Evolutionary conservation across 176 grass and related monocot species (phyloP), one percentile per base, ranked within the genome.

Genomic region (Carex kokanica): DNA sequence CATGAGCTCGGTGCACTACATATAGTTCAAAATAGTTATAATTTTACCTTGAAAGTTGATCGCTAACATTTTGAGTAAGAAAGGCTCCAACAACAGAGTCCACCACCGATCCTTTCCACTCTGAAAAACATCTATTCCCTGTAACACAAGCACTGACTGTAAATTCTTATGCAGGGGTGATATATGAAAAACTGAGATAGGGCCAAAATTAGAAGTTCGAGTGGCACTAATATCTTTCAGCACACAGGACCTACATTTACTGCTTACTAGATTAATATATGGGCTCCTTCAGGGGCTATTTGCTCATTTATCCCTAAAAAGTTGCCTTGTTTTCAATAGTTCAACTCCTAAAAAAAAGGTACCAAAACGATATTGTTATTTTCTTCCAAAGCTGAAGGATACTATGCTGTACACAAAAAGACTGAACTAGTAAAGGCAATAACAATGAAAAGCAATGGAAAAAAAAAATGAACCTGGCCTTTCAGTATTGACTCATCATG

Each of bases 41-140:
- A 8, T 24, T 52, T 74, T 80, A 88, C 86, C 87, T 88, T 40
- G 87, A 88, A 62, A 85, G 82, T 31, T 88, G 87, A 61, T 88
- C 87, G 14, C 61, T 84, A 75, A 88, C 87, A 85, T 88, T 88
- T 62, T 88, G 87, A 71, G 87, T 88, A 25, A 88, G 82, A 59
- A 85, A 88, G 32, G 84, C 87, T 74, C 87, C 87, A 54, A 85
- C 87, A 81, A 88, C 87, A 52, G 86, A 88, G 74, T 88, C 87
- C 51, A 88, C 75, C 24, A 88, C 87, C 3, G 87, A 85, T 25
- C 87, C 87, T 68, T 88, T 88, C 87, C 87, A 88, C 56, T 75
- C 60, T 29, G 83, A 85, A 80, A 88, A 88, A 12, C 74, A 62
- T 34, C 87, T 81, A 54, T 88, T 54, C 1, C 87, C 87, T 88